Evolutionary conservation across 2,329 filamentous ascomycete species (phyloP).

Genomic region (Verticillium nubilum): DNA sequence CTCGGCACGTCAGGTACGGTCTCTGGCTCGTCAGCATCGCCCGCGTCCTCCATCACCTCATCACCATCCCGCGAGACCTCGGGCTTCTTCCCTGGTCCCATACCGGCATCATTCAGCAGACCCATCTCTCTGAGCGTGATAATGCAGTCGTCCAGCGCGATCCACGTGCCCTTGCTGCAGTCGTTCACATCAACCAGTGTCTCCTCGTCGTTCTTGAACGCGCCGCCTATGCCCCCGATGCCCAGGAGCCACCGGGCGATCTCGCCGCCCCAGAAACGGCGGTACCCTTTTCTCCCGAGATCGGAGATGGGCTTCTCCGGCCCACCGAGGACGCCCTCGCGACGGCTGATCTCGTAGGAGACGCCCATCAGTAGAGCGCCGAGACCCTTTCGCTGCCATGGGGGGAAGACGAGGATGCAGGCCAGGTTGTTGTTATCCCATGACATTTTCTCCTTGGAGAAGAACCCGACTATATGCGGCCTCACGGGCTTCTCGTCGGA

Average conservation of each 20-base stretch:
- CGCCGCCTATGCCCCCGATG: background rate
- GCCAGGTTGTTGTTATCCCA: conserved; percentile 99
- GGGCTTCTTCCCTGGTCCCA: conserved; percentile 36
- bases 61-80: conserved; percentile 15
- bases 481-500: conserved; percentile 2
- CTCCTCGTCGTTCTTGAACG: conserved; percentile 22
- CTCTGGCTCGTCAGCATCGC: conserved; percentile 19
- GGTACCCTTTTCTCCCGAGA: conserved; percentile 76
- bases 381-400: conserved; percentile 87
- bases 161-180: conserved; percentile 75
- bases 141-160: conserved; percentile 78
- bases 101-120: conserved; percentile 54
- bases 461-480: conserved; percentile 80
- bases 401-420: conserved; percentile 92
- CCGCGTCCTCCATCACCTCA: conserved; percentile 14
- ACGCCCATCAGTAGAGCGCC: conserved; percentile 87
- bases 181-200: conserved; percentile 60
- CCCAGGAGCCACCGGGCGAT: conserved; percentile 64
- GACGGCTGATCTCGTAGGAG: conserved; percentile 83
- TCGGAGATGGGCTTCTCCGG: conserved; percentile 92
- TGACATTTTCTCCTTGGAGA: conserved; percentile 97
- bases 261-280: conserved; percentile 79
- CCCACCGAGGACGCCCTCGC: conserved; percentile 79
- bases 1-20: conserved; percentile 29
- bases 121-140: conserved; percentile 75